Base-by-base conservation (phyloP, 2,329 filamentous ascomycete species). In the Fusarium pseudonygamai region DNA sequence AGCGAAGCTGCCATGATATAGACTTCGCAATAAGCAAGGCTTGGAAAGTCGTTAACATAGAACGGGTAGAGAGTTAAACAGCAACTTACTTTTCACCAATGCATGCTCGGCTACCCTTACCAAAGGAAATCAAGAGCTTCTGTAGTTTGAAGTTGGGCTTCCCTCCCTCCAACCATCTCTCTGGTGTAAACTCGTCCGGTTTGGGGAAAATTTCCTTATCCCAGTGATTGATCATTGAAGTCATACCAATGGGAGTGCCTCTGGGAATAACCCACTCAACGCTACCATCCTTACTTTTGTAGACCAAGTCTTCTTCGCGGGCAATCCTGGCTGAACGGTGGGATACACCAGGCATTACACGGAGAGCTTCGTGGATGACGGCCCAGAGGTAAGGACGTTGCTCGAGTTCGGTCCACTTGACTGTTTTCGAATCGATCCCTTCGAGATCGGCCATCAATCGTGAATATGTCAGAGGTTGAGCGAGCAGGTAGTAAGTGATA, bases 351-450 rank as follows among this genome's bases (percentile, higher is more conserved):
- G 77, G 78, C 73, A 78, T 78, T 57, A 82, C 62, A 2, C 83
- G 81, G 10, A 85, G 60, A 2, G 79, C 77, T 55, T 85, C 83
- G 28, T 81, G 78, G 16, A 85, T 76, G 6, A 84, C 79, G 6
- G 80, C 82, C 39, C 78, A 74, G 1, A 84, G 73, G 52, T 84
- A 84, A 0, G 83, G 81, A 1, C 81, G 75, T 49, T 77, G 75
- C 64, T 84, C 83, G 3, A 84, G 78, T 3, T 71, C 67, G 1
- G 71, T 78, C 80, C 78, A 81, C 2, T 71, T 63, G 7, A 79
- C 75, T 5, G 80, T 71, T 4, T 74, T 63, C 2, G 78, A 77
- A 34, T 82, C 77, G 9, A 78, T 58, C 3, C 66, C 60, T 1
- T 71, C 47, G 3, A 84, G 73, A 58, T 83, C 82, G 11, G 72